Conservation (phyloP, 1,139 yeast genomes). For the Blastobotrys persicus region DNA sequence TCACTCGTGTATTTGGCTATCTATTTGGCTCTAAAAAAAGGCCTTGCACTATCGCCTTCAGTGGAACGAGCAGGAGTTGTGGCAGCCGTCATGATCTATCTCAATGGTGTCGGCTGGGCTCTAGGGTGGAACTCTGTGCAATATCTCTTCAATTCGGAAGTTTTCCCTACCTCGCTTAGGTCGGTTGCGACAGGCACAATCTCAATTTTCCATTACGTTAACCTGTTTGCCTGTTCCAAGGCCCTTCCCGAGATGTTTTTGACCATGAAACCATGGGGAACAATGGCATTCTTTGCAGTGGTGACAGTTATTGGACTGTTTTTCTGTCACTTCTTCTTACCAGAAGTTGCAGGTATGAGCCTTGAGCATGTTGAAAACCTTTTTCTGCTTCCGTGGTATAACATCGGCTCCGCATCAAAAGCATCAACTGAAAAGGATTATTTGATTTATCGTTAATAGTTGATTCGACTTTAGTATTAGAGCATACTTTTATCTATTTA, state of each 20-base stretch:
- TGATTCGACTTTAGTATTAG: too few relatives aligned
- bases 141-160: conserved; percentile 57
- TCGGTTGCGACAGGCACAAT: conserved; percentile 41
- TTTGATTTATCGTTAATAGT: neutral
- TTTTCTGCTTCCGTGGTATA: neutral
- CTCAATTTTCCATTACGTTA: conserved; percentile 55
- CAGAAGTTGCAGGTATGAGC: neutral
- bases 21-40: conserved; percentile 33
- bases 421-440: neutral
- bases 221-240: conserved; percentile 60
- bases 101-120: conserved; percentile 61
- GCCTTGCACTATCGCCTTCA: neutral
- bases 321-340: neutral
- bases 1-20: conserved; percentile 44
- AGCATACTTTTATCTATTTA: too few relatives aligned
- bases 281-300: conserved; percentile 50
- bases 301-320: neutral
- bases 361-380: neutral
- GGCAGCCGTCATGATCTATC: conserved; percentile 52
- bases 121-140: conserved; percentile 61
- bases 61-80: conserved; percentile 12
- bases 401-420: neutral
- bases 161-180: conserved; percentile 55
- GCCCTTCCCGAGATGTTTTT: conserved; percentile 55
- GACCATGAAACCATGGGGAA: conserved; percentile 50